phyloP scores from a whole-genome alignment of 306 rosid genomes.

The Castanea mollissima region DNA sequence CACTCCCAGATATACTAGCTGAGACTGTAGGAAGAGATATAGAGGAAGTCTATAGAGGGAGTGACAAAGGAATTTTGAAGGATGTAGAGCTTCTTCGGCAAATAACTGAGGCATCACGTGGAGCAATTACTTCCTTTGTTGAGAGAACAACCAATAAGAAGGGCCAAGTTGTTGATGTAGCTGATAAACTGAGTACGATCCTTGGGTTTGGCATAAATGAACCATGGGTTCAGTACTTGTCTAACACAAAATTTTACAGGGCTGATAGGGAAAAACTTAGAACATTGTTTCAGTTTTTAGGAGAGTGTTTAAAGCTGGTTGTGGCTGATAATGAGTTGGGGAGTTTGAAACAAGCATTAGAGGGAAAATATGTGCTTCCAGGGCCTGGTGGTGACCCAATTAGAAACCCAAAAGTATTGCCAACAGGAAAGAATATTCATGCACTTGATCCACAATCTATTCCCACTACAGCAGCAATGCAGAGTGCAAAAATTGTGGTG shows the following conservation, averaged over 20 bases:
- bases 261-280: conserved; percentile 86
- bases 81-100: conserved; percentile 95
- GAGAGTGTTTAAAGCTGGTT: conserved; percentile 78
- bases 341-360: conserved; percentile 94
- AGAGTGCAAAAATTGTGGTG: conserved; percentile 69
- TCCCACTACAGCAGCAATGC: conserved; percentile 92
- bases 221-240: conserved; percentile 90
- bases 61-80: conserved; percentile 83
- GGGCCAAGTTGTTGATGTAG: conserved; percentile 93
- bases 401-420: conserved; percentile 87
- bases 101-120: conserved; percentile 84
- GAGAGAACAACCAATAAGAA: conserved; percentile 74
- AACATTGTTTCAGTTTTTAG: conserved; percentile 62
- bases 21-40: conserved; percentile 80
- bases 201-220: conserved; percentile 91
- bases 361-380: conserved; percentile 92
- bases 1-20: conserved; percentile 84
- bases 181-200: conserved; percentile 60
- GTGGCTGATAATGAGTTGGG: conserved; percentile 95
- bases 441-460: conserved; percentile 94
- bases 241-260: conserved; percentile 81
- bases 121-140: conserved; percentile 78
- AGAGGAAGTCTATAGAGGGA: conserved; percentile 78
- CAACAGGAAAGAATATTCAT: conserved; percentile 94
- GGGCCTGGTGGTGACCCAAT: conserved; percentile 99